Conservation (phyloP, 257 asterid species). For the Lavandula angustifolia region DNA sequence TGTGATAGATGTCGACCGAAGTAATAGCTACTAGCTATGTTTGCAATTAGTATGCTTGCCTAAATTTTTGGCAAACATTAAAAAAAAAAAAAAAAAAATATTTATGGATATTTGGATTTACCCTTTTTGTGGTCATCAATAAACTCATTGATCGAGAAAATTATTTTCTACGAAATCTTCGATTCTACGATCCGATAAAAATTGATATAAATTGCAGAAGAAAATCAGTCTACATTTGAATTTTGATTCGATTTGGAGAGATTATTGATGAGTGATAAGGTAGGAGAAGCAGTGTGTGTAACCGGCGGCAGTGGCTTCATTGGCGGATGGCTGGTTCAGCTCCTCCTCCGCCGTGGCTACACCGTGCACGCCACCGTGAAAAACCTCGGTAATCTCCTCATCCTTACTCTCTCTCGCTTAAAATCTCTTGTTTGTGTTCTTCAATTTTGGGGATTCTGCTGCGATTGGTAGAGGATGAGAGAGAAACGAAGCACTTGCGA, state of each 20-base stretch:
- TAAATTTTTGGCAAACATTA: neutral
- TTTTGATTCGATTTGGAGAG: neutral
- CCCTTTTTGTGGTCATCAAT: too few relatives aligned
- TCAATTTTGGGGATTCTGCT: neutral
- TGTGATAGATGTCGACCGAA: too few relatives aligned
- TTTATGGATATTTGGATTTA: neutral
- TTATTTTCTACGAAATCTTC: too few relatives aligned
- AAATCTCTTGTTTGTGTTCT: neutral
- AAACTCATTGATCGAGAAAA: too few relatives aligned
- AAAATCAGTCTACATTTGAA: too few relatives aligned
- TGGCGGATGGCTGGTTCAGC: constrained; percentile 63
- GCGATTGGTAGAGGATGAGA: constrained; percentile 57
- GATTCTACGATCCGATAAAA: too few relatives aligned
- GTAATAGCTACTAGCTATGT: neutral
- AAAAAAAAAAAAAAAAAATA: neutral
- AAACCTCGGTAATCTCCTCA: constrained; percentile 46
- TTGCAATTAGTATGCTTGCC: neutral
- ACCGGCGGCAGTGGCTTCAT: constrained; percentile 85
- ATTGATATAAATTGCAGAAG: too few relatives aligned
- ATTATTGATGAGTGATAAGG: constrained; percentile 38
- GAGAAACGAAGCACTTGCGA: constrained; percentile 74
- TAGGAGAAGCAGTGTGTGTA: constrained; percentile 59
- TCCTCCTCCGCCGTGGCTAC: constrained; percentile 76
- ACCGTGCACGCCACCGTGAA: constrained; percentile 75
- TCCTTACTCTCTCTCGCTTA: neutral